Evolutionary conservation across 208 protist genomes (phyloP).

Genomic region (Acanthamoeba castellanii): DNA sequence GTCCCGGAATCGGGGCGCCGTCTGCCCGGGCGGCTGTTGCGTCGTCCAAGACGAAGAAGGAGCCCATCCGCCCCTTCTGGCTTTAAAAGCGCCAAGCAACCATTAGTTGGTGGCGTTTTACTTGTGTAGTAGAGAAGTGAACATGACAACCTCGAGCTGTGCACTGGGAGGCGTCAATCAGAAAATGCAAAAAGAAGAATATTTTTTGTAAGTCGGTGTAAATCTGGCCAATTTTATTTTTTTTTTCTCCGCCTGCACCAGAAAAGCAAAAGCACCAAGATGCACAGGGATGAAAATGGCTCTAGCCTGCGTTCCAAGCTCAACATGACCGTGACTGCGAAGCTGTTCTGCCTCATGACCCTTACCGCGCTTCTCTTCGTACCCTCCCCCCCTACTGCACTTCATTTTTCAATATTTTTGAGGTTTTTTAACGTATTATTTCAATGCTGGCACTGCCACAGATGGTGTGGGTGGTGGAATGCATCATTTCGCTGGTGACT

Average conservation of each 20-base stretch:
- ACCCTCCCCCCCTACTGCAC: neutral
- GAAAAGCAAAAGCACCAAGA: neutral
- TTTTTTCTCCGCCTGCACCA: too few relatives aligned
- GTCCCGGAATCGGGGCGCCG: neutral
- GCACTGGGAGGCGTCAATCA: too few relatives aligned
- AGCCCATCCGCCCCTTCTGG: constrained; percentile 14
- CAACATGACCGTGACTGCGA: neutral
- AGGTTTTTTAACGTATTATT: too few relatives aligned
- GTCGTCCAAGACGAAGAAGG: neutral
- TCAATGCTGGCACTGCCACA: neutral
- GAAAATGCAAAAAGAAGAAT: too few relatives aligned
- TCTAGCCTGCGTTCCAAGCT: neutral
- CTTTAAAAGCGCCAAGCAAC: neutral
- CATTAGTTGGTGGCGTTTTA: too few relatives aligned
- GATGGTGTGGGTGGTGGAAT: constrained; percentile 6
- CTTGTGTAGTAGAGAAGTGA: too few relatives aligned
- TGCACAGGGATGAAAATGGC: neutral
- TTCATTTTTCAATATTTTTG: too few relatives aligned
- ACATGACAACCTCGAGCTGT: neutral
- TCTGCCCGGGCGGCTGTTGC: neutral
- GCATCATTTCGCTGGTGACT: neutral
- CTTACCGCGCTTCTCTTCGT: neutral
- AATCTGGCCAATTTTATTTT: too few relatives aligned
- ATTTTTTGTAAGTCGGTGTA: too few relatives aligned
- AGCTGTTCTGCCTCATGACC: neutral